phyloP scores from a whole-genome alignment of 2,329 filamentous ascomycete genomes.

The Pseudogymnoascus sp. region DNA sequence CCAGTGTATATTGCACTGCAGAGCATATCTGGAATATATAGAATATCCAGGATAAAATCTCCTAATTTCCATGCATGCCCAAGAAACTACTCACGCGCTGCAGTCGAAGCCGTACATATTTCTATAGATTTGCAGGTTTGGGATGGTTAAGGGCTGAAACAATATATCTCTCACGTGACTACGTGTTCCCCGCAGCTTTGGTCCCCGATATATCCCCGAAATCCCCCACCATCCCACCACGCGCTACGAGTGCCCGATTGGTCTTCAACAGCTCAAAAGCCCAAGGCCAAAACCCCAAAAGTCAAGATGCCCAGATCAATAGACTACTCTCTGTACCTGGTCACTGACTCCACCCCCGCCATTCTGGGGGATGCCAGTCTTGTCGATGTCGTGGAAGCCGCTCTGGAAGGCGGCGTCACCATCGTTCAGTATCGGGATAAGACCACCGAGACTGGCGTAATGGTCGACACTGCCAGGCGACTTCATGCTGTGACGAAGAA shows the following conservation, averaged over 20 bases:
- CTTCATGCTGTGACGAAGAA: slow-evolving; percentile 64
- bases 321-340: slow-evolving; percentile 80
- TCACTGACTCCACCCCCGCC: slow-evolving; percentile 84
- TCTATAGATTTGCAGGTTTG: not conserved
- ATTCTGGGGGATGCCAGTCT: slow-evolving; percentile 70
- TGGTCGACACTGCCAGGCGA: slow-evolving; percentile 61
- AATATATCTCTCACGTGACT: not conserved
- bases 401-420: slow-evolving; percentile 72
- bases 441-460: slow-evolving; percentile 60
- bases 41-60: not conserved
- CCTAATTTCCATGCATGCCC: not conserved
- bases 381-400: slow-evolving; percentile 63
- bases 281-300: not conserved
- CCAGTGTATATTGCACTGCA: not conserved
- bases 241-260: not conserved
- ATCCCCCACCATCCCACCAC: not conserved
- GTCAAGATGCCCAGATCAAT: slow-evolving; percentile 37
- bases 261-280: not conserved
- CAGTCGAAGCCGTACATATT: not conserved
- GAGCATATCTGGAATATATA: not conserved
- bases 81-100: not conserved
- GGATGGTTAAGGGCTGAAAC: too few relatives aligned
- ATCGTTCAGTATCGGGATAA: slow-evolving; percentile 91
- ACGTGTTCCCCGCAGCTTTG: not conserved
- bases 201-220: not conserved